Base-by-base conservation (phyloP, 2,329 filamentous ascomycete genomes). In the Paraphoma chrysanthemicola region DNA sequence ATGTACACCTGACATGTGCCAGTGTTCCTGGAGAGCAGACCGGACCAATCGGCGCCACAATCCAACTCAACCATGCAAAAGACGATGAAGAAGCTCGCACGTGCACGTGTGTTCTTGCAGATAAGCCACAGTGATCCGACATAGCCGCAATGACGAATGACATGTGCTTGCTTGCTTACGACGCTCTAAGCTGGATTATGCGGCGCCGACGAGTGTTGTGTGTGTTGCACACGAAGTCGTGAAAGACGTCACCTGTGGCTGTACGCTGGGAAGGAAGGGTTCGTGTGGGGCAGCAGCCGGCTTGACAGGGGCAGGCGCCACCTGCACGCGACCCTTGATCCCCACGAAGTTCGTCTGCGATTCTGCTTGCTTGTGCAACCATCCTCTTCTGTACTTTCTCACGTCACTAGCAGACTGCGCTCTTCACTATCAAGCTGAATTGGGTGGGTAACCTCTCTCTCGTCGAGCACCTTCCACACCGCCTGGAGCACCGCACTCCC, bases 41-140 rank as follows among this genome's bases (percentile, higher is more conserved):
- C 17, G 45, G 48, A 44, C 59, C 56, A 60, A 62, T 62, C 48
- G 53, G 53, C 51, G 51, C 53, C 48, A 36, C 48, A 51, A 29
- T 42, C 38, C 14, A n/a, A 29, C 42, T 28, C 14, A n/a, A 28
- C 44, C 12, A 29, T 17, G 39, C 38, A 50, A 38, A 36, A 14
- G 33, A 36, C 33, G 33, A 36, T 36, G 33, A 36, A 36, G 33
- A 3, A 36, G 33, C 33, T 36, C 33, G 33, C 33, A 36, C 33
- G 33, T 36, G 33, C 33, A 36, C 7, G 14, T 7, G 33, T 36
- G 33, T 10, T 2, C 33, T 36, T 14, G 14, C 9, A 36, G 33
- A 36, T 6, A 36, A 30, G 44, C 7, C 44, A 46, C 12, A n/a
- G 11, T n/a, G 48, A 51, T 44, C 48, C 48, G 48, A 43, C 23